Evolutionary conservation across 2,329 filamentous ascomycete species (phyloP).

Genomic region (Aspergillus sp.): DNA sequence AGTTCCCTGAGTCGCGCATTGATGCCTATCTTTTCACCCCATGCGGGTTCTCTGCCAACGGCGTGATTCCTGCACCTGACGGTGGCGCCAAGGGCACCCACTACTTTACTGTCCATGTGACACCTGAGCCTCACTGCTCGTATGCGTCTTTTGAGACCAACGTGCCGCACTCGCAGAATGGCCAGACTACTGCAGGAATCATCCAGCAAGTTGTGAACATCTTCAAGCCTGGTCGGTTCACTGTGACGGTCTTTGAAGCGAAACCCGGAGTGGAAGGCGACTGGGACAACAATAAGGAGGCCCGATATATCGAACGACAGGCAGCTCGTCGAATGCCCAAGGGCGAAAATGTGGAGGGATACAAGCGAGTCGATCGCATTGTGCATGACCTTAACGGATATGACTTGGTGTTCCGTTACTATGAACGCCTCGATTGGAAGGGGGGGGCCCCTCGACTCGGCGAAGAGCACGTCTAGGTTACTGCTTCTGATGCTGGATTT

Average conservation of each 20-base stretch:
- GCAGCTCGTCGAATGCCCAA: constrained; percentile 47
- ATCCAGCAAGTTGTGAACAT: constrained; percentile 93
- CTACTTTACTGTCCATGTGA: constrained; percentile 98
- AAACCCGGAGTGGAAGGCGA: constrained; percentile 54
- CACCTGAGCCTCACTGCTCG: constrained; percentile 92
- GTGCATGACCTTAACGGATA: constrained; percentile 98
- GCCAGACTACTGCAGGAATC: constrained; percentile 83
- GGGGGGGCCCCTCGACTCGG: constrained; percentile 63
- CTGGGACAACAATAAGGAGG: constrained; percentile 31
- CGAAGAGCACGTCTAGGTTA: constrained; percentile 40
- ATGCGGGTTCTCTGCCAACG: constrained; percentile 96
- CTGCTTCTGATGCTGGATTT: neutral
- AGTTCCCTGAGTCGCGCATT: constrained; percentile 89
- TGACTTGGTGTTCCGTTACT: constrained; percentile 94
- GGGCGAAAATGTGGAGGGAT: constrained; percentile 80
- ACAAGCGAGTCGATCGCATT: constrained; percentile 87
- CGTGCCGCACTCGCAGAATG: constrained; percentile 83
- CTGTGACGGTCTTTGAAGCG: constrained; percentile 92
- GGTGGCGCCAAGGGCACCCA: constrained; percentile 61
- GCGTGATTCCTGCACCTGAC: constrained; percentile 78
- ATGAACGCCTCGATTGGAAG: constrained; percentile 82
- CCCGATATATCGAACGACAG: constrained; percentile 45
- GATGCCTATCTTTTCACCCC: constrained; percentile 96
- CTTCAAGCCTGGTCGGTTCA: constrained; percentile 97
- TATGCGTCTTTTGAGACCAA: constrained; percentile 99